Evolutionary conservation across 371 early-diverging fungal genomes (phyloP), one percentile per base, ranked within the genome.

Genomic region (Blastocladiella emersonii): DNA sequence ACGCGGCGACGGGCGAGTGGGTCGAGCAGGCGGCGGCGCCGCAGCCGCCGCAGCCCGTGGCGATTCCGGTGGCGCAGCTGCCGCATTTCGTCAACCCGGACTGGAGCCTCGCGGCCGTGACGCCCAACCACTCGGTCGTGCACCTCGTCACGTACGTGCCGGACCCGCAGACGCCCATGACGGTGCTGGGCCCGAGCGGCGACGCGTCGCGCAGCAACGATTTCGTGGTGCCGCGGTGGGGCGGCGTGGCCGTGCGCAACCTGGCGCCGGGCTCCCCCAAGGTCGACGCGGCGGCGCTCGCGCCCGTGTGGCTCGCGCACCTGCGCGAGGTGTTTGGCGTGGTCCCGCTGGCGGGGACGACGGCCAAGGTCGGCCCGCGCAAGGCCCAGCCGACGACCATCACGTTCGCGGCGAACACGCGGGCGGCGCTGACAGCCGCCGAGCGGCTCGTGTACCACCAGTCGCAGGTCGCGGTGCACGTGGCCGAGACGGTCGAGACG

Each of bases 141-240:
- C 90, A 95, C 70, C 88, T 95, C 65, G 76, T 95, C 35, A 67
- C 91, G 0, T 96, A 90, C 71, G 74, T 91, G 6, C 95, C 96
- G 0, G 73, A 83, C 13, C 68, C 72, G 8, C 65, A 74, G 2
- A 77, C 84, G 63, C 76, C 79, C 21, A 92, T 93, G 3, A 67
- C 93, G 37, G 76, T 79, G 62, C 77, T 93, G 48, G 77, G 80
- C 45, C 76, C 78, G 63, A 66, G 76, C 23, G 70, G 78, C 68
- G 78, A 81, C 75, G 63, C 17, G 68, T 27, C 61, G 15, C 23
- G 35, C 23, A 80, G 78, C 57, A 91, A 91, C 66, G 86, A 90
- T 0, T 96, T 95, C 64, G 63, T 91, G 34, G 85, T 95, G 43
- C 91, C 93, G 49, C 87, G 87, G 25, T 96, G 94, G 94, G 97